Evolutionary conservation across 1,139 yeast genomes (phyloP).

Genomic region (Yamadazyma triangularis): DNA sequence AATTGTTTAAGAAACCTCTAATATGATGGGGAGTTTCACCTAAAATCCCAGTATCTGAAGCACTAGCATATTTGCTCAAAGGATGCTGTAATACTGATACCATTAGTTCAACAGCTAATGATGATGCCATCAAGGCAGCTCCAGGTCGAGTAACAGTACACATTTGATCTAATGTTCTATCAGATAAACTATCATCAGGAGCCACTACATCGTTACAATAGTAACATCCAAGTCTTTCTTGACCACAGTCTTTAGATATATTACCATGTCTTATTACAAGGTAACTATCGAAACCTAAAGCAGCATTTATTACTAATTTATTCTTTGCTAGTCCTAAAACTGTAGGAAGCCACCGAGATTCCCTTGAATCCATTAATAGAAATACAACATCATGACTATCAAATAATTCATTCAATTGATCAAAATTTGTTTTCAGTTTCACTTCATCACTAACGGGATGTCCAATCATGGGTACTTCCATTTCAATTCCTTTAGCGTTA

Average conservation of each 20-base stretch:
- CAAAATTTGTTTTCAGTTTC: conserved; percentile 47
- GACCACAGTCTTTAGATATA: conserved; percentile 24
- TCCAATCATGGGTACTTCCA: conserved; percentile 95
- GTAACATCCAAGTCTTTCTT: conserved; percentile 72
- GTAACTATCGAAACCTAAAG: conserved; percentile 90
- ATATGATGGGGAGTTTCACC: conserved; percentile 87
- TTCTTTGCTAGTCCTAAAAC: conserved; percentile 61
- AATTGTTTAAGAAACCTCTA: conserved; percentile 73
- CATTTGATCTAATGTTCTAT: conserved; percentile 92
- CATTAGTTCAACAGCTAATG: conserved; percentile 80
- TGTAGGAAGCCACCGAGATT: conserved; percentile 94
- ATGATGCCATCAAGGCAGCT: conserved; percentile 81
- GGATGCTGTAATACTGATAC: conserved; percentile 74
- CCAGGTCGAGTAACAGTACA: conserved; percentile 98
- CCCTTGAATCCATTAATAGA: conserved; percentile 88
- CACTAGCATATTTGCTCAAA: conserved; percentile 18
- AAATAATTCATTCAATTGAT: conserved; percentile 49
- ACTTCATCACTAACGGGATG: conserved; percentile 65
- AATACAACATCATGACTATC: conserved; percentile 71
- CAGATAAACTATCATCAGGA: conserved; percentile 79
- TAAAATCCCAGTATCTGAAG: conserved; percentile 48
- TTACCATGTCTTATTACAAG: conserved; percentile 91
- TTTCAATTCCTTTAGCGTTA: conserved; percentile 50
- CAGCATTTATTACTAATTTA: conserved; percentile 84
- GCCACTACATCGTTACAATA: conserved; percentile 96